phyloP scores from a whole-genome alignment of 192 early-diverging fungal species.

The Oehlia diaphana region DNA sequence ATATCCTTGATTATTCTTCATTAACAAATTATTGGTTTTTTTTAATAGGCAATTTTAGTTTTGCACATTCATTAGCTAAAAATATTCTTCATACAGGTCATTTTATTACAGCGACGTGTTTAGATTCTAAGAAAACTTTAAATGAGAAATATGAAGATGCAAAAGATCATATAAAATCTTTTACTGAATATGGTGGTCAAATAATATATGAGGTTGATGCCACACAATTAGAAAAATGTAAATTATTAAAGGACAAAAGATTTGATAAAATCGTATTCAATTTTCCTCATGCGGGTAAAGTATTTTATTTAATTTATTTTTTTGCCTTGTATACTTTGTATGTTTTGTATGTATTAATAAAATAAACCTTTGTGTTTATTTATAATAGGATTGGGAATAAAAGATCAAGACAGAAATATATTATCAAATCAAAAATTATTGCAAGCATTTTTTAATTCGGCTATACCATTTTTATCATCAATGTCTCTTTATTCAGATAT shows the following conservation, averaged over 20 bases:
- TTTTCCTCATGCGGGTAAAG: constrained; percentile 88
- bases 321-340: background rate
- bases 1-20: no score
- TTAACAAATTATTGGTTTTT: background rate
- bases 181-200: constrained; percentile 62
- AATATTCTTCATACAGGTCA: constrained; percentile 54
- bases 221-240: constrained; percentile 61
- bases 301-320: background rate
- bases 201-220: constrained; percentile 81
- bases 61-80: constrained; percentile 70
- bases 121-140: constrained; percentile 68
- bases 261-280: constrained; percentile 93
- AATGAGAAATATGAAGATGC: constrained; percentile 78
- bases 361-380: background rate
- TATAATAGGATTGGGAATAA: constrained; percentile 74
- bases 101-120: constrained; percentile 74
- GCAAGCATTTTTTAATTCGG: constrained; percentile 62
- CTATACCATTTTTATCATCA: constrained; percentile 52
- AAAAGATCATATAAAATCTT: constrained; percentile 60
- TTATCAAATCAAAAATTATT: constrained; percentile 74
- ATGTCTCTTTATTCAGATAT: constrained; percentile 33
- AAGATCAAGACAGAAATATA: constrained; percentile 89
- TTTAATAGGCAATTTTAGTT: constrained; percentile 83
- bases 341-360: background rate
- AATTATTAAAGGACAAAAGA: constrained; percentile 52